phyloP scores from a whole-genome alignment of 1,284 basidiomycete species.

The Cryptococcus hybrid region DNA sequence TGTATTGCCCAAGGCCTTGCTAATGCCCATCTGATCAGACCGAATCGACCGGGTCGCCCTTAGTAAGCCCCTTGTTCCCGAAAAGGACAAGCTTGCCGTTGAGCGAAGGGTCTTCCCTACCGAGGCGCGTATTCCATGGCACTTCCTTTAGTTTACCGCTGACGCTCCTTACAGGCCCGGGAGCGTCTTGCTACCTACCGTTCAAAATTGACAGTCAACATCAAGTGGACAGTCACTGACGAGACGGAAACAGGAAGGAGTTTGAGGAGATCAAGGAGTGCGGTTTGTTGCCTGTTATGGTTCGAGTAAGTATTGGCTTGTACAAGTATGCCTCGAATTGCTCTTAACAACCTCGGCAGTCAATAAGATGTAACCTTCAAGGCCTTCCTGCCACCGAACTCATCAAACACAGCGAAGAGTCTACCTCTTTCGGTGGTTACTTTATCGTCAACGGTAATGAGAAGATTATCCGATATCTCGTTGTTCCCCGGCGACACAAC shows the following conservation, averaged over 20 bases:
- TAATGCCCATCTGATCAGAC: slow-evolving; percentile 55
- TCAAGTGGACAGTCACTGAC: slow-evolving; percentile 80
- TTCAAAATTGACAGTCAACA: slow-evolving; percentile 83
- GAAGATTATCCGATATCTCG: slow-evolving; percentile 88
- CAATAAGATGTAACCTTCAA: slow-evolving; percentile 89
- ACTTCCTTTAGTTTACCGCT: not conserved
- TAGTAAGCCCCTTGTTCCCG: slow-evolving; percentile 80
- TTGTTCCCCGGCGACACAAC: slow-evolving; percentile 69
- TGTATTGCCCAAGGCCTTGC: not conserved
- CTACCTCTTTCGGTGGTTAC: slow-evolving; percentile 98
- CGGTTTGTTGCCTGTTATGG: slow-evolving; percentile 94
- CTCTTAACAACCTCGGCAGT: slow-evolving; percentile 55
- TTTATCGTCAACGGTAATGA: slow-evolving; percentile 99
- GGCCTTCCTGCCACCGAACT: slow-evolving; percentile 82
- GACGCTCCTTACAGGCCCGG: slow-evolving; percentile 62
- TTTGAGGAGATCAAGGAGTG: slow-evolving; percentile 81
- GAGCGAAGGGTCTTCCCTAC: slow-evolving; percentile 83
- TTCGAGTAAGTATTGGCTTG: slow-evolving; percentile 67
- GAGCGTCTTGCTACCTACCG: slow-evolving; percentile 91
- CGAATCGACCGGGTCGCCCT: slow-evolving; percentile 87
- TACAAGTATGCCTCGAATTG: not conserved
- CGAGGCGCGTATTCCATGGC: slow-evolving; percentile 60
- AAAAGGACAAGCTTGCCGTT: slow-evolving; percentile 71
- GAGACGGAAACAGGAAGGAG: slow-evolving; percentile 52
- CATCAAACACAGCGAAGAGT: slow-evolving; percentile 88